Evolutionary conservation across 2,329 filamentous ascomycete species (phyloP).

Genomic region (Diaporthe sp.): DNA sequence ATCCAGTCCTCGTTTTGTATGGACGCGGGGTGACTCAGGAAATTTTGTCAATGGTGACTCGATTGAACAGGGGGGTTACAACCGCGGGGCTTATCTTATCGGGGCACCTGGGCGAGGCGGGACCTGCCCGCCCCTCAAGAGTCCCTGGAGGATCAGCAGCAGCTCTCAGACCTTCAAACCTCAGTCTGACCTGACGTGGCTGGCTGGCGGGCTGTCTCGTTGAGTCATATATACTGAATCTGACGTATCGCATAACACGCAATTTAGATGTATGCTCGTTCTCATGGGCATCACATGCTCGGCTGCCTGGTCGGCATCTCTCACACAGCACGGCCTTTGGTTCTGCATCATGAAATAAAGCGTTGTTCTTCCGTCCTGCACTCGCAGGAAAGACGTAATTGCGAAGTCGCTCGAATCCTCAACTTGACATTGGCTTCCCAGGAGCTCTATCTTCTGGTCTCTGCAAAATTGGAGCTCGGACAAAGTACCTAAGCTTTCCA

Average conservation of each 20-base stretch:
- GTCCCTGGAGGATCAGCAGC: neutral
- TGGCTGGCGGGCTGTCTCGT: no score
- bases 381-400: no score
- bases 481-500: no score
- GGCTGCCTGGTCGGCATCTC: neutral
- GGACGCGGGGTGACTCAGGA: conserved; percentile 29
- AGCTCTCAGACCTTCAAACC: neutral
- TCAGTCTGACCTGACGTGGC: neutral
- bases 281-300: neutral
- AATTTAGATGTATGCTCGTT: neutral
- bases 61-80: neutral
- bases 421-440: neutral
- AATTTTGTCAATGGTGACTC: conserved; percentile 28
- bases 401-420: neutral
- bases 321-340: neutral
- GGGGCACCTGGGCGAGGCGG: neutral
- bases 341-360: neutral
- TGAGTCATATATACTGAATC: neutral
- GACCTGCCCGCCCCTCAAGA: neutral
- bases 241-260: neutral
- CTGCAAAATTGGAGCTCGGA: neutral
- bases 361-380: neutral
- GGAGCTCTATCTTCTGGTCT: neutral
- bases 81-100: conserved; percentile 33
- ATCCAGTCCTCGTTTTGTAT: neutral